Evolutionary conservation across 805 yeast species (phyloP).

Genomic region (Nakazawaea sp.): DNA sequence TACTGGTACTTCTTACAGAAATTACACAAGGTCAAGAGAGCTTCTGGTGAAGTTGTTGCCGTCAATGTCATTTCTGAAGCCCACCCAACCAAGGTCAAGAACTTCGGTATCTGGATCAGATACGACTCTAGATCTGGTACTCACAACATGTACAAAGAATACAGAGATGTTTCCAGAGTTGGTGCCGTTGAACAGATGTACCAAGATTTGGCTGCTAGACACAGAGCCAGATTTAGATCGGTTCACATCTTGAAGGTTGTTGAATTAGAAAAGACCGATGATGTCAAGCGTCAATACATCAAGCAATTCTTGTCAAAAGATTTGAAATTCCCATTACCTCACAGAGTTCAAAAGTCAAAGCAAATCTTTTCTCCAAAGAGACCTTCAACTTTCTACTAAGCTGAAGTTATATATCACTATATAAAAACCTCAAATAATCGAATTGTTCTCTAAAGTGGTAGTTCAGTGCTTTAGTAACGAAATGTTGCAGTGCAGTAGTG

Average conservation of each 20-base stretch:
- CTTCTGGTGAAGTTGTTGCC: slow-evolving; percentile 98
- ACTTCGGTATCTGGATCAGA: slow-evolving; percentile 99
- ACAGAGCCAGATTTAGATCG: slow-evolving; percentile 99
- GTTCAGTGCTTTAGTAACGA: background rate
- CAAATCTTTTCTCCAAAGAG: slow-evolving; percentile 85
- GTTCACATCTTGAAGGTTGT: slow-evolving; percentile 99
- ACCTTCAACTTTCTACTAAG: slow-evolving; percentile 96
- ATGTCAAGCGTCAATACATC: slow-evolving; percentile 98
- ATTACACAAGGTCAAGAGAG: slow-evolving; percentile 99
- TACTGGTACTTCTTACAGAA: slow-evolving; percentile 99
- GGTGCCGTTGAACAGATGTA: slow-evolving; percentile 98
- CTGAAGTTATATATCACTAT: slow-evolving; percentile 3
- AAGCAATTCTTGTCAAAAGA: slow-evolving; percentile 93
- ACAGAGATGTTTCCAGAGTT: slow-evolving; percentile 98
- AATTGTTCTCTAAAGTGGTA: background rate
- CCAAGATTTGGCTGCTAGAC: slow-evolving; percentile 99
- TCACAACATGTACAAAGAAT: slow-evolving; percentile 99
- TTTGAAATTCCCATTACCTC: slow-evolving; percentile 99
- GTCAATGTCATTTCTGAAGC: slow-evolving; percentile 88
- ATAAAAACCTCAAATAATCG: background rate
- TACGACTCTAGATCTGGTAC: slow-evolving; percentile 99
- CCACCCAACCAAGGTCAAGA: slow-evolving; percentile 98
- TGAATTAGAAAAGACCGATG: slow-evolving; percentile 95
- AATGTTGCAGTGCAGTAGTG: no score
- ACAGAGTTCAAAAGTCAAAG: slow-evolving; percentile 92